phyloP scores from a whole-genome alignment of 2,329 filamentous ascomycete genomes.

The Aspergillus awamori region DNA sequence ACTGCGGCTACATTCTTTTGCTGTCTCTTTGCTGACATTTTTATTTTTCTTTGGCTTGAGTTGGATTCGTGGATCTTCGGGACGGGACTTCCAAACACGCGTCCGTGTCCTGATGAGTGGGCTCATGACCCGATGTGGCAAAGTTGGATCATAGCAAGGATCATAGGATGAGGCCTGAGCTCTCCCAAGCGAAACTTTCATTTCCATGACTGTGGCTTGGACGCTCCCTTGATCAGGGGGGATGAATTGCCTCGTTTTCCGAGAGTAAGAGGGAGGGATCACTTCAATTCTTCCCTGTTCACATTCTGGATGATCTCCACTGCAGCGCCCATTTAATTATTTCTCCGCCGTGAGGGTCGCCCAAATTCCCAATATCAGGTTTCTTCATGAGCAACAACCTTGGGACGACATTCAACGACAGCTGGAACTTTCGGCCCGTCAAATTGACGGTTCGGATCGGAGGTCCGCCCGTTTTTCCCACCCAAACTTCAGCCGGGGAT shows the following conservation, averaged over 20 bases:
- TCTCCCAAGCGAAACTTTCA: slow-evolving; percentile 10
- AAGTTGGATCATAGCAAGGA: slow-evolving; percentile 10
- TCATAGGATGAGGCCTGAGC: slow-evolving; percentile 22
- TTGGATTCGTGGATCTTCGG: slow-evolving; percentile 2
- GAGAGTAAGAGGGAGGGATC: neutral
- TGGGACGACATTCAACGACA: neutral
- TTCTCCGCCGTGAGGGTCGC: neutral
- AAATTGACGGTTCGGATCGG: slow-evolving; percentile 18
- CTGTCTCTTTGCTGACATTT: neutral
- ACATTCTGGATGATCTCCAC: neutral
- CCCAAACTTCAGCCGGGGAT: slow-evolving; percentile 6
- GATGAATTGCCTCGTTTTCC: neutral
- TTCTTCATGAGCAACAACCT: neutral
- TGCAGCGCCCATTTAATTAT: neutral
- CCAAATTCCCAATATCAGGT: neutral
- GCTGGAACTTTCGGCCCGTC: slow-evolving; percentile 17
- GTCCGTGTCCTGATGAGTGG: neutral
- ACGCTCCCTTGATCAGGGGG: slow-evolving; percentile 2
- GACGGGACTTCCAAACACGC: slow-evolving; percentile 1
- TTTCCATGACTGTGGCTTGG: slow-evolving; percentile 6
- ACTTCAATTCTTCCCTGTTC: neutral
- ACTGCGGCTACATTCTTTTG: neutral
- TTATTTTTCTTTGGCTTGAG: neutral
- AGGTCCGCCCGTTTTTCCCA: slow-evolving; percentile 12
- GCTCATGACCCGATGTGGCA: slow-evolving; percentile 10